phyloP scores from a whole-genome alignment of 2,329 filamentous ascomycete species.

The Cephalotrichum gorgonifer region DNA sequence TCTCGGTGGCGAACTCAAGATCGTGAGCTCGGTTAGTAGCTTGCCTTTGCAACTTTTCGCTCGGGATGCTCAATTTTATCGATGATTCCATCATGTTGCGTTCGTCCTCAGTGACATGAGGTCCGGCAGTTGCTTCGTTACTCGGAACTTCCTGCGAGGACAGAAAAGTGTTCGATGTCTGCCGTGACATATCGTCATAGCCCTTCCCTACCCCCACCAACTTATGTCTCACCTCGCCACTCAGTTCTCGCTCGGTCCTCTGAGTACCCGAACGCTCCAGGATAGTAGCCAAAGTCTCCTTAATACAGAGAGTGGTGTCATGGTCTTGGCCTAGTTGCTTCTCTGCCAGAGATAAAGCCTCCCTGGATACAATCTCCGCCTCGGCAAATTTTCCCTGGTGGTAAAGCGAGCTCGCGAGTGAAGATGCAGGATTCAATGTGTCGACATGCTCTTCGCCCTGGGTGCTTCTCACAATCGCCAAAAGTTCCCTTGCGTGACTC shows the following conservation, averaged over 20 bases:
- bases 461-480: too few species aligned
- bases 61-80: slow-evolving; percentile 79
- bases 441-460: too few species aligned
- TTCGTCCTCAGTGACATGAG: slow-evolving; percentile 61
- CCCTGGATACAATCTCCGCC: too few species aligned
- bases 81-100: slow-evolving; percentile 77
- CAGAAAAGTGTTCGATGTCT: slow-evolving; percentile 80
- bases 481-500: too few species aligned
- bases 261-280: too few species aligned
- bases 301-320: too few species aligned
- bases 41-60: slow-evolving; percentile 82
- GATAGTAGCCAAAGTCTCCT: too few species aligned
- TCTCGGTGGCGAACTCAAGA: slow-evolving; percentile 96
- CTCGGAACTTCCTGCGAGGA: slow-evolving; percentile 73
- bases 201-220: slow-evolving; percentile 83
- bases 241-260: slow-evolving; percentile 66
- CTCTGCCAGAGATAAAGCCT: too few species aligned
- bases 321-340: too few species aligned
- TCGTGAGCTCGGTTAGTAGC: slow-evolving; percentile 82
- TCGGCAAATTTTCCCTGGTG: too few species aligned
- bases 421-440: too few species aligned
- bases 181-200: slow-evolving; percentile 85
- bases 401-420: too few species aligned
- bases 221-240: slow-evolving; percentile 71
- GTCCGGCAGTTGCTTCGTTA: slow-evolving; percentile 44